Percentiles rank a stretch among this genome's conserved stretches.
Conservation (phyloP, 2,329 filamentous ascomycete genomes). For the Ploettnerulaceae sp. region DNA sequence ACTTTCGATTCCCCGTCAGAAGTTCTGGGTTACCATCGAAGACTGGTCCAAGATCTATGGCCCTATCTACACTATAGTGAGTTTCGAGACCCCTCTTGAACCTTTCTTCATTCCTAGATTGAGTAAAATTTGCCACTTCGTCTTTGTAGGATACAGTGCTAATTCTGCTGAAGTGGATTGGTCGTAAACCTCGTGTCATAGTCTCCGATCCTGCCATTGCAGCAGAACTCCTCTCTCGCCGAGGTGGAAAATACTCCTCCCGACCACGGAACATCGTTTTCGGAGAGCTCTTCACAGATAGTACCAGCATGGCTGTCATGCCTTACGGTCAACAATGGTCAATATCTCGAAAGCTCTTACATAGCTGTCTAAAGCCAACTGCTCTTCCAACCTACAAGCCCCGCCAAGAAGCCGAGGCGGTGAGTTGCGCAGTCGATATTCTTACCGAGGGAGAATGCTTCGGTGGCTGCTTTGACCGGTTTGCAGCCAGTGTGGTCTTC, state of each 20-base stretch:
- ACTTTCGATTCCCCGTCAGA: slow-evolving; percentile 3
- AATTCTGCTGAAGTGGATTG: too few species aligned
- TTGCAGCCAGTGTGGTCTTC: slow-evolving; percentile 7
- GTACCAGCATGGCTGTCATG: not conserved
- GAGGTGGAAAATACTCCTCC: slow-evolving; percentile 8
- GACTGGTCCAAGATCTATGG: slow-evolving; percentile 5
- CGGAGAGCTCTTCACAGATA: not conserved
- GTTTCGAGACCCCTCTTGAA: too few species aligned
- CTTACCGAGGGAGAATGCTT: not conserved
- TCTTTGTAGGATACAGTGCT: too few species aligned
- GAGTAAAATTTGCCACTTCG: too few species aligned
- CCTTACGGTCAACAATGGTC: slow-evolving; percentile 8
- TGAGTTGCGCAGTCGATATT: not conserved
- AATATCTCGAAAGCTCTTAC: slow-evolving; percentile 2
- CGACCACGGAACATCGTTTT: slow-evolving; percentile 4
- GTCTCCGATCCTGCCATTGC: slow-evolving; percentile 4
- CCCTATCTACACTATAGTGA: not conserved
- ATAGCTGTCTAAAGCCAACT: slow-evolving; percentile 5
- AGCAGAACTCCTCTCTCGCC: not conserved
- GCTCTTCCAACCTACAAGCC: slow-evolving; percentile 1
- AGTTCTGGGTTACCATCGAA: slow-evolving; percentile 1
- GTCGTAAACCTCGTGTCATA: not conserved
- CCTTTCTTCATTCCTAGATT: too few species aligned
- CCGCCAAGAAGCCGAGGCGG: slow-evolving; percentile 5
- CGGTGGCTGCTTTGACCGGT: slow-evolving; percentile 4